These are phyloP conservation scores for Rhodotorula mucilaginosa DNA, from an alignment of 1,284 basidiomycete genomes.

Conservation along the genomic window DNA sequence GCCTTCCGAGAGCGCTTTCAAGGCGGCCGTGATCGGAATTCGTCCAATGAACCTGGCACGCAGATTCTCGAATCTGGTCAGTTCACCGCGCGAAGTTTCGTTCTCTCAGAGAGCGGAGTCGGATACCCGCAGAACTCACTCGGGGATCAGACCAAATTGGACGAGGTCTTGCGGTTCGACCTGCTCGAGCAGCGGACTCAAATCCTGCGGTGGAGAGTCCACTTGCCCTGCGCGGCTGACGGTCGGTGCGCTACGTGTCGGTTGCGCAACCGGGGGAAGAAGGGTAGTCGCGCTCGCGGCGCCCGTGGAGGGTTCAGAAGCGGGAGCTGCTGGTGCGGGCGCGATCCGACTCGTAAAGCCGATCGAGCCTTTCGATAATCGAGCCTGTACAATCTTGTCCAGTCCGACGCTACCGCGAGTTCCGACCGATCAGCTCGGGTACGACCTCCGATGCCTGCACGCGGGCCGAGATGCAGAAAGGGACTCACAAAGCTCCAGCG, in stretches of 20 bases:
- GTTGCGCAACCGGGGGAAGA: neutral
- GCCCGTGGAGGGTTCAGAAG: neutral
- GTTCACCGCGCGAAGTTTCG: neutral
- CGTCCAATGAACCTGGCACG: constrained; percentile 70
- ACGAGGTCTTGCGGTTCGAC: constrained; percentile 75
- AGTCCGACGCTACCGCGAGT: constrained; percentile 78
- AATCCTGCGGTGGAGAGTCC: constrained; percentile 9
- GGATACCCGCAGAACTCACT: constrained; percentile 49
- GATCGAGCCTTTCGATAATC: constrained; percentile 81
- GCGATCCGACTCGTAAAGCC: constrained; percentile 75
- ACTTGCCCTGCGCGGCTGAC: too few species aligned
- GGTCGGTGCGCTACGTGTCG: neutral
- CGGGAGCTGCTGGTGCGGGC: neutral
- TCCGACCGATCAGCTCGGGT: too few species aligned
- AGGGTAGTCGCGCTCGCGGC: neutral
- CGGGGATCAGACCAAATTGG: constrained; percentile 89
- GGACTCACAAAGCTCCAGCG: constrained; percentile 20
- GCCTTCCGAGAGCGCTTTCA: constrained; percentile 65
- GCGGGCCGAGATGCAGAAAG: too few species aligned
- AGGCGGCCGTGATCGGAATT: constrained; percentile 78
- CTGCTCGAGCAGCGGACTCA: constrained; percentile 59
- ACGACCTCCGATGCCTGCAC: too few species aligned
- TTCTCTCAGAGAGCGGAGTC: neutral
- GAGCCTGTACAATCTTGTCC: constrained; percentile 72
- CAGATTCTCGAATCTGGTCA: neutral